A percentile compares a stretch with the other conserved stretches of the same genome.
Evolutionary conservation across 129 eudicot species (phyloP).

Genomic region (Artemisia annua): DNA sequence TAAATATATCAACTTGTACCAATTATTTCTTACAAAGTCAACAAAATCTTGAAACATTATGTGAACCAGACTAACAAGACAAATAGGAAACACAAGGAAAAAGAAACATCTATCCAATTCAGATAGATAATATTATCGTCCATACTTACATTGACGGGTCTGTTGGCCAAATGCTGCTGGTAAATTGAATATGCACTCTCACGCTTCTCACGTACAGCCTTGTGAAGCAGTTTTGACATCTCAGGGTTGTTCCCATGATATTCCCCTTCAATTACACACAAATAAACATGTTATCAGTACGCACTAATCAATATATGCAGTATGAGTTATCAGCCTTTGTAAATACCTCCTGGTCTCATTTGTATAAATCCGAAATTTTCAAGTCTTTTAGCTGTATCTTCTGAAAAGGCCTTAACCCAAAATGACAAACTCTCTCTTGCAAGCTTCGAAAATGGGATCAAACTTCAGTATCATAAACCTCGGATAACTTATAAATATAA

Average conservation of each 20-base stretch:
- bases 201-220: constrained; percentile 96
- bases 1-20: background rate
- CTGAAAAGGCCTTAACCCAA: constrained; percentile 99
- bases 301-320: background rate
- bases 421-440: constrained; percentile 94
- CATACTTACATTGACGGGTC: constrained; percentile 89
- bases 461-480: constrained; percentile 13
- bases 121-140: background rate
- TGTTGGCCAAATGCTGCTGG: constrained; percentile 95
- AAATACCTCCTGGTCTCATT: constrained; percentile 92
- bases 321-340: background rate
- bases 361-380: constrained; percentile 98
- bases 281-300: constrained; percentile 11
- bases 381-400: constrained; percentile 96
- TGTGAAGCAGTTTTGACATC: constrained; percentile 98
- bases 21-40: background rate
- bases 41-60: constrained; percentile 15
- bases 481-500: background rate
- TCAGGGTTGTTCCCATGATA: constrained; percentile 99
- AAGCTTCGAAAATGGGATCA: constrained; percentile 51
- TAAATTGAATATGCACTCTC: constrained; percentile 91
- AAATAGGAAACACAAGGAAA: background rate
- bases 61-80: constrained; percentile 10
- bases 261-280: constrained; percentile 61
- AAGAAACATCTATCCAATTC: background rate